Evolutionary conservation across 73 alveolate genomes (phyloP).

Genomic region (Paramecium caudatum): DNA sequence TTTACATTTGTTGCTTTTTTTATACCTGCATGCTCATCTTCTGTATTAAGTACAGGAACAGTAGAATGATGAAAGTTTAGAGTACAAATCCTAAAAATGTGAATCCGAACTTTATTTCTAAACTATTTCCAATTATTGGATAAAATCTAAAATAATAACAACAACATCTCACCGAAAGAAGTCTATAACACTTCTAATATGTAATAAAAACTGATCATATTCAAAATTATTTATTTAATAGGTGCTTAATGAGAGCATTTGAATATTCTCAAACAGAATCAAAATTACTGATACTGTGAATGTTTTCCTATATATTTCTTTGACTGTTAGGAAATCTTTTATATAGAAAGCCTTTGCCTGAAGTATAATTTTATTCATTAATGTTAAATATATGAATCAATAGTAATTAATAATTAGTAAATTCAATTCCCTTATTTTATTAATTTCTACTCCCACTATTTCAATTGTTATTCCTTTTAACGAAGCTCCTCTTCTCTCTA

Average conservation of each 20-base stretch:
- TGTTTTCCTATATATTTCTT: slow-evolving; percentile 24
- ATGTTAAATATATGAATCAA: too few species aligned
- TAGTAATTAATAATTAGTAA: too few species aligned
- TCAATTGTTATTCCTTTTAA: slow-evolving; percentile 45
- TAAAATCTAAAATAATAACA: background rate
- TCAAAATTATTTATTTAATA: background rate
- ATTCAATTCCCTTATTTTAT: background rate
- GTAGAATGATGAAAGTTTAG: background rate
- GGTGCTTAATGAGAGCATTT: slow-evolving; percentile 11
- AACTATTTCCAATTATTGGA: background rate
- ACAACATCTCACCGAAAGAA: background rate
- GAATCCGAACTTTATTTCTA: background rate
- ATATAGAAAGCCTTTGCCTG: slow-evolving; percentile 26
- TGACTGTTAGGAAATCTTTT: background rate
- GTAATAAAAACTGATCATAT: slow-evolving; percentile 7
- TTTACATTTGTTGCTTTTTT: background rate
- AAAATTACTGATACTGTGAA: background rate
- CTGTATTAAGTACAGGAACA: background rate
- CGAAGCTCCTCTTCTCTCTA: slow-evolving; percentile 90
- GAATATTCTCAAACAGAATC: background rate
- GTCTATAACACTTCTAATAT: slow-evolving; percentile 20
- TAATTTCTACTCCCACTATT: background rate
- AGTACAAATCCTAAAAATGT: background rate
- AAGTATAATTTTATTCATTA: slow-evolving; percentile 33
- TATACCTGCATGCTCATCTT: background rate